Percentiles rank a stretch among this genome's conserved stretches.
Evolutionary conservation across 495 filamentous ascomycete species (phyloP).

Genomic region (Penicillium paradoxum): DNA sequence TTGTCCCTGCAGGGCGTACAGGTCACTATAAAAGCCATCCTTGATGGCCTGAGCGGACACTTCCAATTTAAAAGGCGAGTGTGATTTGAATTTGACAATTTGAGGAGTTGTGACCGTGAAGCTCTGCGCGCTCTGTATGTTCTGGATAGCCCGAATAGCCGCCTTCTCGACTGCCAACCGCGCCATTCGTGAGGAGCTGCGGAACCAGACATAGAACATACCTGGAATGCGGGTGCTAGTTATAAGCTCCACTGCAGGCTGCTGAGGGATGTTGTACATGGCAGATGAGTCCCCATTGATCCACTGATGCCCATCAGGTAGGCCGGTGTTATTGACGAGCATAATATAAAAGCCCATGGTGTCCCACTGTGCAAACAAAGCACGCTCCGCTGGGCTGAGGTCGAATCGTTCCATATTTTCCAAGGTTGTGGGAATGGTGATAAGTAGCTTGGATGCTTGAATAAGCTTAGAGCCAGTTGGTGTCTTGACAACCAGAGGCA

Average conservation of each 20-base stretch:
- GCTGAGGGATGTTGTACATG: conserved; percentile 21
- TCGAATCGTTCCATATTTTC: conserved; percentile 32
- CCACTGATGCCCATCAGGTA: conserved; percentile 9
- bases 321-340: conserved; percentile 14
- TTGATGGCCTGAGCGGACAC: conserved; percentile 32
- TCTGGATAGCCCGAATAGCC: conserved; percentile 9
- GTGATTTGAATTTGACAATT: conserved; percentile 19
- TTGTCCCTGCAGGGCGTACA: conserved; percentile 50
- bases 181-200: conserved; percentile 4
- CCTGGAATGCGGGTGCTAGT: conserved; percentile 11
- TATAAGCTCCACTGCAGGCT: conserved; percentile 25
- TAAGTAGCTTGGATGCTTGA: conserved; percentile 38
- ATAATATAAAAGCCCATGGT: conserved; percentile 14
- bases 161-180: conserved; percentile 13
- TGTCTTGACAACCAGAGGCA: conserved; percentile 23
- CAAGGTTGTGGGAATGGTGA: conserved; percentile 30
- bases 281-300: conserved; percentile 4
- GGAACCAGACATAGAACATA: conserved; percentile 12
- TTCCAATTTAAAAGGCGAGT: conserved; percentile 28
- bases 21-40: conserved; percentile 45
- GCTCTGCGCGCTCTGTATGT: conserved; percentile 12
- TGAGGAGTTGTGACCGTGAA: conserved; percentile 12
- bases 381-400: conserved; percentile 28
- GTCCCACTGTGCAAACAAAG: conserved; percentile 36
- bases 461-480: conserved; percentile 36